Evolutionary conservation across 2,329 filamentous ascomycete species (phyloP), one percentile per base, ranked within the genome.

Genomic region (Fusarium sp.): DNA sequence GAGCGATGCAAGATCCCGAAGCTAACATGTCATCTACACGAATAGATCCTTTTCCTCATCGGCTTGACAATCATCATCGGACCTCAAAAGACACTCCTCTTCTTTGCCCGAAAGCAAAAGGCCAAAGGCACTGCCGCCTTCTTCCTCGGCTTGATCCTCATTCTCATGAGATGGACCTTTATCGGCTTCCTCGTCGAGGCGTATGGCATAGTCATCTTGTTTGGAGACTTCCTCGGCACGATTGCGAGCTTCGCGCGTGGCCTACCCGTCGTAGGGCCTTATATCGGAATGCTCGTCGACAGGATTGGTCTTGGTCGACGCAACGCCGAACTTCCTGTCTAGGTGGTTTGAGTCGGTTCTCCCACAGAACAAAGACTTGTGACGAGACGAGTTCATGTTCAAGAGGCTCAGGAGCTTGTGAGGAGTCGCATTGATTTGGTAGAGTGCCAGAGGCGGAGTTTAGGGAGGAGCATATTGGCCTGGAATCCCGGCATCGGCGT

Each of bases 61-160:
- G 96, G 96, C 82, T 91, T 99, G 29, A 97, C 95, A 34, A 93
- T 98, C 69, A 97, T 98, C 79, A 98, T 99, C 85, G 96, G 96
- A 50, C 90, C 94, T 27, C 90, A 93, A 83, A 98, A 98, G 82
- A 98, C 96, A 0, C 87, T 96, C 73, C 87, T 93, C 81, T 99
- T 99, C 91, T 99, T 99, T 87, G 94, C 95, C 61, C 93, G 96
- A 71, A 92, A 92, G 78, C 94, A 98, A 82, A 99, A 99, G 84
- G 90, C 94, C 79, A 95, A 95, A 81, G 96, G 96, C 74, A 98
- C 94, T 1, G 92, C 92, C 6, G 95, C 95, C 18, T 99, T 99
- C 85, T 92, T 93, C 78, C 86, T 87, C 5, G 96, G 96, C 16
- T 93, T 99, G 42, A 79, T 91, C 11, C 89, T 99, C 20, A 99